phyloP scores from a whole-genome alignment of 805 yeast genomes.

The Lipomyces lipofer region DNA sequence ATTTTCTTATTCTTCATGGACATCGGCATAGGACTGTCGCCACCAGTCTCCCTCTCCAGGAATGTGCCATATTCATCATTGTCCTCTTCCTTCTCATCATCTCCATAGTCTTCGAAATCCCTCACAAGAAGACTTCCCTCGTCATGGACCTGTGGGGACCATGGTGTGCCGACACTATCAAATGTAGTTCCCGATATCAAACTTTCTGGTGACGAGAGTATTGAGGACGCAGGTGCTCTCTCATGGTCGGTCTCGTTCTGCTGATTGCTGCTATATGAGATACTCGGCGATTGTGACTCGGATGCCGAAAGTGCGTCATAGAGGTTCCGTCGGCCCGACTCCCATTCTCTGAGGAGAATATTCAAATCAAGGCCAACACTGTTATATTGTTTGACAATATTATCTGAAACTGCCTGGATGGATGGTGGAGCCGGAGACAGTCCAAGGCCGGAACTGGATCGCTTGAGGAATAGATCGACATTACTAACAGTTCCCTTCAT shows the following conservation, averaged over 20 bases:
- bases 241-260: not conserved
- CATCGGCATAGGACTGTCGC: slow-evolving; percentile 17
- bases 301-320: slow-evolving; percentile 14
- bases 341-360: slow-evolving; percentile 28
- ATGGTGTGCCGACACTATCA: slow-evolving; percentile 6
- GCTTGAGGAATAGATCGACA: slow-evolving; percentile 9
- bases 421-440: not conserved
- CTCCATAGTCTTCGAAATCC: slow-evolving; percentile 3
- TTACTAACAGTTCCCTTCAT: not conserved
- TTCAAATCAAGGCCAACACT: slow-evolving; percentile 23
- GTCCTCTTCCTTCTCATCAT: slow-evolving; percentile 3
- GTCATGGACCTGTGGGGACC: slow-evolving; percentile 8
- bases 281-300: not conserved
- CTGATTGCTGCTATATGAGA: not conserved
- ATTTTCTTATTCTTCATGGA: slow-evolving; percentile 3
- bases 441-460: slow-evolving; percentile 9
- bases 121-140: not conserved
- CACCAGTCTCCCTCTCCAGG: slow-evolving; percentile 5
- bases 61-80: slow-evolving; percentile 7
- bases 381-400: slow-evolving; percentile 26
- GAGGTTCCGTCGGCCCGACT: slow-evolving; percentile 18
- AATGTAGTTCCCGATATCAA: slow-evolving; percentile 15
- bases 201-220: slow-evolving; percentile 22
- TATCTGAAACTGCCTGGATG: slow-evolving; percentile 4
- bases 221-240: slow-evolving; percentile 8